These are phyloP conservation scores for Massospora cicadina DNA, from an alignment of 371 early-diverging fungal species.

Conservation along the genomic window DNA sequence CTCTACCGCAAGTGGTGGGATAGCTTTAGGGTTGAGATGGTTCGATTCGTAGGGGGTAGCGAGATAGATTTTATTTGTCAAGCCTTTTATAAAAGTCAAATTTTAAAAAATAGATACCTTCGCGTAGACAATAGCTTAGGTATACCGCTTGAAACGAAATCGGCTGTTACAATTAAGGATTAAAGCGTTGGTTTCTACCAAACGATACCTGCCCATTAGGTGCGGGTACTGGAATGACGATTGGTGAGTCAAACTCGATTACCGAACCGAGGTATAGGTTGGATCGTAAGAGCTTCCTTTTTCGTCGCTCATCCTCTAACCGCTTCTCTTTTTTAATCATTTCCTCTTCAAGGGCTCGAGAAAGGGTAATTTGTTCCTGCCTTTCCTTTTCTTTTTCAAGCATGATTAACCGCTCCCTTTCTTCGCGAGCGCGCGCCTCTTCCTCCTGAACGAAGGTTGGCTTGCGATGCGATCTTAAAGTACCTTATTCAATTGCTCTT, in stretches of 20 bases:
- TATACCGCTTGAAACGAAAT: neutral
- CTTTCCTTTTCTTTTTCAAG: slow-evolving; percentile 3
- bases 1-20: neutral
- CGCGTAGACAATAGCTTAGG: neutral
- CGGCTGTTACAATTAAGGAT: neutral
- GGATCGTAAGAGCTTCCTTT: neutral
- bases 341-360: slow-evolving; percentile 2
- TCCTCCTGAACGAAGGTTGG: neutral
- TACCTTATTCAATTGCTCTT: slow-evolving; percentile 30
- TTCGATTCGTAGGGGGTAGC: slow-evolving; percentile 1
- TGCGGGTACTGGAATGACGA: neutral
- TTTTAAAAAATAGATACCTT: slow-evolving; percentile 4
- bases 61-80: slow-evolving; percentile 3
- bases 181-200: neutral
- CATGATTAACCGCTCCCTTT: neutral
- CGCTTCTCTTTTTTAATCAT: slow-evolving; percentile 15
- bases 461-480: neutral
- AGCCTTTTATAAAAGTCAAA: neutral
- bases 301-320: slow-evolving; percentile 1
- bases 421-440: neutral
- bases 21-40: neutral
- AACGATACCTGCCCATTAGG: neutral
- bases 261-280: neutral
- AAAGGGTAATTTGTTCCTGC: neutral
- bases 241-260: slow-evolving; percentile 6